Conservation (phyloP, 2,329 filamentous ascomycete genomes). For the Gyromitra esculenta region DNA sequence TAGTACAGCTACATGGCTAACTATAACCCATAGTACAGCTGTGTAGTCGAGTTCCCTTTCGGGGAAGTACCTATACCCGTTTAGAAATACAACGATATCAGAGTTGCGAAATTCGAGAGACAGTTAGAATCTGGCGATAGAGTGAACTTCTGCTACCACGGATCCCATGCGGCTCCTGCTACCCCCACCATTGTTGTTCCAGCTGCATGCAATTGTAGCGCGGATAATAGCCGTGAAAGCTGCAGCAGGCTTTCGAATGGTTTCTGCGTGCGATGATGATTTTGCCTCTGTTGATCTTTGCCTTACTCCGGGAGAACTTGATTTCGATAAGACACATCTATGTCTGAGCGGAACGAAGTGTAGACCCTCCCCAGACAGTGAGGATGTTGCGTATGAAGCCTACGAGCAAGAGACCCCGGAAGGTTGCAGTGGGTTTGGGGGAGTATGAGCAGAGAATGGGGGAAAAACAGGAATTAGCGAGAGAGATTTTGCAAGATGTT, state of each 20-base stretch:
- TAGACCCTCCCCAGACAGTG: too few relatives aligned
- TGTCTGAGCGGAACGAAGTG: too few relatives aligned
- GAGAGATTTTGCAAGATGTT: too few relatives aligned
- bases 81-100: not conserved
- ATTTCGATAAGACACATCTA: too few relatives aligned
- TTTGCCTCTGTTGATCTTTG: too few relatives aligned
- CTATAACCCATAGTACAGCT: not conserved
- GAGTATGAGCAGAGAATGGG: too few relatives aligned
- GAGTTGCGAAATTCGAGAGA: not conserved
- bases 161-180: not conserved
- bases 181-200: slow-evolving; percentile 2
- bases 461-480: too few relatives aligned
- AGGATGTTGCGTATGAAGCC: too few relatives aligned
- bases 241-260: not conserved
- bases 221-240: slow-evolving; percentile 19
- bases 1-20: not conserved
- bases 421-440: too few relatives aligned
- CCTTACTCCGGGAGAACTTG: too few relatives aligned
- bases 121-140: not conserved
- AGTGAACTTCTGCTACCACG: not conserved
- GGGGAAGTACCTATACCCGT: not conserved
- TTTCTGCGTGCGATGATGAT: too few relatives aligned
- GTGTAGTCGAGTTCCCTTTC: not conserved
- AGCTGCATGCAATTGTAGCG: not conserved
- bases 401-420: too few relatives aligned